Base-by-base conservation (phyloP, 225 moss, liverwort and hornwort genomes). In the Sphagnum contortum region DNA sequence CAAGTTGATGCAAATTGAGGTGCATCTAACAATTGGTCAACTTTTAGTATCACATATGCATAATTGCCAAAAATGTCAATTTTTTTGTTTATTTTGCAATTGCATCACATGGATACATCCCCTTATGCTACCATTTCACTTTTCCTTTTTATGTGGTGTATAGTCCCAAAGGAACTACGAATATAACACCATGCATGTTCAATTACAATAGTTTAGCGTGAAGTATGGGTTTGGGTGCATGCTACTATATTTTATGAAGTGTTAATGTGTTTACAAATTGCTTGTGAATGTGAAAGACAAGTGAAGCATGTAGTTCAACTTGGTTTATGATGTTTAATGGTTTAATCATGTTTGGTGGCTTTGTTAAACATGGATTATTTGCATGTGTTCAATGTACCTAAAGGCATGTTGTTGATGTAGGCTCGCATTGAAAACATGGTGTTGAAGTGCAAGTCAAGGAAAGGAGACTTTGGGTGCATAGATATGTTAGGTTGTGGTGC, bases 141-240 rank as follows among this genome's bases (percentile, higher is more conserved):
- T 53, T 62, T 79, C 8, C 71, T 67, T 29, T 73, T 50, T 44
- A 66, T 74, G 12, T 72, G 74, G 74, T 75, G 70, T 63, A 77
- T 70, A 71, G 65, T 68, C 66, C 64, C 68, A 68, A 62, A 14
- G 12, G 14, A 66, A 60, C 48, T 3, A 58, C 6, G 13, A 60
- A 64, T 8, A 48, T 4, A 67, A 57, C 59, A 68, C 45, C 48
- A 2, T 9, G 0, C 13, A 4, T 8, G 44, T 8, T 5, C 12
- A 59, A 11, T 44, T 13, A 44, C 57, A 55, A 59, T 57, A 64
- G 78, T 81, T 68, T 69, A 75, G 66, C 81, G 98, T 51, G 80
- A 84, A 70, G 66, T 93, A 5, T 98, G 98, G 98, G 77, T 98
- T 61, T 98, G 93, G 93, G 87, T 98, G 67, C 98, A 98, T 72